Conservation (phyloP, 2,329 filamentous ascomycete species). For the Neofusicoccum cordaticola region DNA sequence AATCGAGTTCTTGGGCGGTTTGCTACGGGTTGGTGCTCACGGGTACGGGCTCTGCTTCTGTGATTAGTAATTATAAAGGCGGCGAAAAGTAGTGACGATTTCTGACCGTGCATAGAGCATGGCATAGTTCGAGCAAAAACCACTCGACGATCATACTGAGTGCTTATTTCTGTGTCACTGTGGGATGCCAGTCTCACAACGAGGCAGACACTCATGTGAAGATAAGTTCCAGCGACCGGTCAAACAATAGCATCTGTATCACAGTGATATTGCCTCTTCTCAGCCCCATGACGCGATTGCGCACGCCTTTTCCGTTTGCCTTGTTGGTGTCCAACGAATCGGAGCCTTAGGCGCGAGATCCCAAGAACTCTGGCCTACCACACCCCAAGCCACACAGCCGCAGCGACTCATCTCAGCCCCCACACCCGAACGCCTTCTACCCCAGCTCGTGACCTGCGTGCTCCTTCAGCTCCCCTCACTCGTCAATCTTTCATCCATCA, state of each 20-base stretch:
- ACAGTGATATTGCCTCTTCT: not conserved
- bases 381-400: not conserved
- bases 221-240: too few species aligned
- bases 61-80: not conserved
- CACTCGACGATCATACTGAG: not conserved
- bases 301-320: not conserved
- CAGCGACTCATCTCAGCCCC: not conserved
- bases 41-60: slow-evolving; percentile 5
- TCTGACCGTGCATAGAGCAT: not conserved
- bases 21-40: not conserved
- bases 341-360: not conserved
- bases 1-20: not conserved
- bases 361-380: not conserved
- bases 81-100: slow-evolving; percentile 3
- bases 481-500: not conserved
- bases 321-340: not conserved
- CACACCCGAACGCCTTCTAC: not conserved
- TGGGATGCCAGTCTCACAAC: not conserved
- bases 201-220: not conserved
- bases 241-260: not conserved
- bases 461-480: not conserved
- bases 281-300: not conserved
- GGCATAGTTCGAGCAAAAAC: not conserved
- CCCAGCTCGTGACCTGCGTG: not conserved
- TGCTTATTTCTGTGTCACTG: not conserved